Evolutionary conservation across 495 filamentous ascomycete species (phyloP).

Genomic region (Penicillium atrosanguineum): DNA sequence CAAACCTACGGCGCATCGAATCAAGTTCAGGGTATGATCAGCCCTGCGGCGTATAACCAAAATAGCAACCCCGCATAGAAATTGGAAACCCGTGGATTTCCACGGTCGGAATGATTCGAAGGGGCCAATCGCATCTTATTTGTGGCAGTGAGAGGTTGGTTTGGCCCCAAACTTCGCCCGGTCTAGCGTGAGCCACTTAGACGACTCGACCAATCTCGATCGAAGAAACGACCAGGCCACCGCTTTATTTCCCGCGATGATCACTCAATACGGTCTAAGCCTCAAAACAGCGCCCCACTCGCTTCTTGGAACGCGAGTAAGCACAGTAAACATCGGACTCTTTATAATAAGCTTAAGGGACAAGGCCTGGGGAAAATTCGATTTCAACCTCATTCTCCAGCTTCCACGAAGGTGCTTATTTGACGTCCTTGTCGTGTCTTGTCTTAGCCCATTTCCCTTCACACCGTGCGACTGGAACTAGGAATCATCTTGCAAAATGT

Average conservation of each 20-base stretch:
- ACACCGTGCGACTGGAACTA: not conserved
- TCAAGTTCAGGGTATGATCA: not conserved
- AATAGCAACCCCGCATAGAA: not conserved
- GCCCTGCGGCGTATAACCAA: not conserved
- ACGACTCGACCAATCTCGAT: not conserved
- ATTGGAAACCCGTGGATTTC: too few relatives aligned
- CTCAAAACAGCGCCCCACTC: not conserved
- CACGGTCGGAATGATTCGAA: too few relatives aligned
- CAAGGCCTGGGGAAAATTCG: not conserved
- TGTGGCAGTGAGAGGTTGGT: not conserved
- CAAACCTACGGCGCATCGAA: too few relatives aligned
- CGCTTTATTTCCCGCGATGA: not conserved
- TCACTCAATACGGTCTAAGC: not conserved
- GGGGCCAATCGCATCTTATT: too few relatives aligned
- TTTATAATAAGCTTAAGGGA: not conserved
- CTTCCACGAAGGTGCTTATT: too few relatives aligned
- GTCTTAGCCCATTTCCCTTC: not conserved
- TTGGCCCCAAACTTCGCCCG: not conserved
- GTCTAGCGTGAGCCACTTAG: too few relatives aligned
- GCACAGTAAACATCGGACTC: not conserved
- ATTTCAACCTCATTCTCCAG: not conserved
- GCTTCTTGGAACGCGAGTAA: not conserved
- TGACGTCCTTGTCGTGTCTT: not conserved
- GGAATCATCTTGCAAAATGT: not conserved
- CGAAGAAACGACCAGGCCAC: not conserved